These are phyloP conservation scores for Aphanomyces euteiches DNA, from an alignment of 352 stramenopile species.

Conservation along the genomic window DNA sequence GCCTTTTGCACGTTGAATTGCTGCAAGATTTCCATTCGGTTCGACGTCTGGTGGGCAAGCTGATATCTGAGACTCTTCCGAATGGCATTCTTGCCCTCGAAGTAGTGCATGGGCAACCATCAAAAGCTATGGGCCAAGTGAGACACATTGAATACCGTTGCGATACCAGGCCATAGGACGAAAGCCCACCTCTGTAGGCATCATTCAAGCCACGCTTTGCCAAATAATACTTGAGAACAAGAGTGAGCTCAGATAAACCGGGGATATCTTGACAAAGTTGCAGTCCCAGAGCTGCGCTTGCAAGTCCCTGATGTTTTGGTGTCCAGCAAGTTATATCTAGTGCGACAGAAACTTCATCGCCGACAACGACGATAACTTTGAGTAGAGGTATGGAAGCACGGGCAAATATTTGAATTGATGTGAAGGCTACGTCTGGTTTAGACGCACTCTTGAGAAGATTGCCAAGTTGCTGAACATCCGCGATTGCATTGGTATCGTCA, in stretches of 20 bases:
- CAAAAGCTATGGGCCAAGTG: conserved; percentile 35
- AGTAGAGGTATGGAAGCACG: conserved; percentile 69
- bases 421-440: conserved; percentile 31
- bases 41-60: too few species aligned
- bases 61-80: too few species aligned
- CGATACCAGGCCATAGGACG: conserved; percentile 73
- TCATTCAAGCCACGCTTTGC: conserved; percentile 85
- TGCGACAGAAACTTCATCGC: conserved; percentile 42
- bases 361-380: conserved; percentile 60
- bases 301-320: conserved; percentile 62
- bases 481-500: conserved; percentile 43
- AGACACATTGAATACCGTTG: background rate
- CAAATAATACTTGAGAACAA: conserved; percentile 89
- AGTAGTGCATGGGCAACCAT: conserved; percentile 71
- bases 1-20: conserved; percentile 2
- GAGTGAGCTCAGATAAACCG: conserved; percentile 70
- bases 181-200: conserved; percentile 86
- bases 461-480: conserved; percentile 75
- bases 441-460: conserved; percentile 33
- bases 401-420: conserved; percentile 67
- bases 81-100: conserved; percentile 45
- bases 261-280: conserved; percentile 65
- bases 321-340: conserved; percentile 83
- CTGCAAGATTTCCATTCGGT: background rate
- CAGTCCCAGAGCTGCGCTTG: conserved; percentile 66